Conservation (phyloP, 495 filamentous ascomycete species). For the Oidiodendron maius region DNA sequence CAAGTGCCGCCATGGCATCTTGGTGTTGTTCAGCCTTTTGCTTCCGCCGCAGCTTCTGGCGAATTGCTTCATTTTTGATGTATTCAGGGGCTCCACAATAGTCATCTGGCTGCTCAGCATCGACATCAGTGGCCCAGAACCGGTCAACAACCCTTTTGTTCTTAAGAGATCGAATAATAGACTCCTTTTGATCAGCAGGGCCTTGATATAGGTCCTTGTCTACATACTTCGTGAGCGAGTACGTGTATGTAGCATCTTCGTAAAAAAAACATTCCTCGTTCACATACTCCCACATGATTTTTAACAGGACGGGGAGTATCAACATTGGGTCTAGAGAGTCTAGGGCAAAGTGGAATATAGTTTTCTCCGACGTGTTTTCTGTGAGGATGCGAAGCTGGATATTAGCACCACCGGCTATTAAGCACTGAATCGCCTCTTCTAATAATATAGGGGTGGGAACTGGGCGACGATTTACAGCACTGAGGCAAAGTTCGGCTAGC, state of each 20-base stretch:
- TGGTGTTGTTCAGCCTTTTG: not conserved
- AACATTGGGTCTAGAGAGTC: not conserved
- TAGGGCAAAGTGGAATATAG: not conserved
- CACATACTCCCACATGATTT: conserved; percentile 4
- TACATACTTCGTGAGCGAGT: conserved; percentile 7
- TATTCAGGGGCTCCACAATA: not conserved
- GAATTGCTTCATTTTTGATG: not conserved
- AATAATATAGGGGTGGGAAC: not conserved
- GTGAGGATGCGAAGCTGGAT: not conserved
- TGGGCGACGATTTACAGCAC: not conserved
- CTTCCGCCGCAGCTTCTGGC: not conserved
- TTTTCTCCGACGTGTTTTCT: not conserved
- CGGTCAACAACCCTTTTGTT: not conserved
- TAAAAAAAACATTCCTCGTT: conserved; percentile 5
- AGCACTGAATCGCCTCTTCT: not conserved
- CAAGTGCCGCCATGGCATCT: not conserved
- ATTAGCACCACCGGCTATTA: not conserved
- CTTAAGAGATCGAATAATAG: not conserved
- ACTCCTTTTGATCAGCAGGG: not conserved
- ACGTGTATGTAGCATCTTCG: conserved; percentile 4
- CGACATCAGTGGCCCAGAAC: not conserved
- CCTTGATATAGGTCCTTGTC: not conserved
- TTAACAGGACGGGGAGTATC: not conserved
- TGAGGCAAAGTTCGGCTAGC: conserved; percentile 13
- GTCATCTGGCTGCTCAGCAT: not conserved